phyloP scores from a whole-genome alignment of 306 rosid species.

The Glycine latifolia region DNA sequence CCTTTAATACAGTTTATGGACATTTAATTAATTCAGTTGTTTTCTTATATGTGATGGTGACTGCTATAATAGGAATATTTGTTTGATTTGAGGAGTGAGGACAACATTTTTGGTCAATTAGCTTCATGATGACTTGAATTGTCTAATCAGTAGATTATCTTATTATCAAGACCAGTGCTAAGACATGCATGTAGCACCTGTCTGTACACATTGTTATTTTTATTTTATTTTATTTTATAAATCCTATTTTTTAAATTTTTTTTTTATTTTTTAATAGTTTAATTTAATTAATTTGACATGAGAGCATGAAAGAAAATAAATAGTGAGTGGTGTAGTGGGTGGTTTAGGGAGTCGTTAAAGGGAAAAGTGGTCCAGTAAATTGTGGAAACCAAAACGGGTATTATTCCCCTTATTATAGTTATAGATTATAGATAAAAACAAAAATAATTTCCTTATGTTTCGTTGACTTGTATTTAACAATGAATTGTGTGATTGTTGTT shows the following conservation, averaged over 20 bases:
- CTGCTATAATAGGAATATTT: not conserved
- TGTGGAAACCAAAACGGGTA: not conserved
- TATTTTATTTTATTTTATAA: not conserved
- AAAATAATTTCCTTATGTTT: slow-evolving; percentile 23
- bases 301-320: not conserved
- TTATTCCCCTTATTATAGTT: not conserved
- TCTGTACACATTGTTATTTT: not conserved
- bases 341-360: not conserved
- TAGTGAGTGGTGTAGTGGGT: not conserved
- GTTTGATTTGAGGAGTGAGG: slow-evolving; percentile 18
- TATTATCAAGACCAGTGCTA: slow-evolving; percentile 25
- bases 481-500: slow-evolving; percentile 34
- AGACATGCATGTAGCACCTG: not conserved
- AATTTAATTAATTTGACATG: not conserved
- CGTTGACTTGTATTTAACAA: slow-evolving; percentile 29
- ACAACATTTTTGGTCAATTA: slow-evolving; percentile 18
- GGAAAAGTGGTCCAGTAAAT: not conserved
- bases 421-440: not conserved
- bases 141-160: slow-evolving; percentile 36
- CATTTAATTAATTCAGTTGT: slow-evolving; percentile 30
- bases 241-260: no score
- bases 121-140: slow-evolving; percentile 7
- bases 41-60: slow-evolving; percentile 31
- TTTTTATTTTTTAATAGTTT: not conserved
- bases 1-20: not conserved